Evolutionary conservation across 1,284 basidiomycete species (phyloP).

Genomic region (Ustilago loliicola): DNA sequence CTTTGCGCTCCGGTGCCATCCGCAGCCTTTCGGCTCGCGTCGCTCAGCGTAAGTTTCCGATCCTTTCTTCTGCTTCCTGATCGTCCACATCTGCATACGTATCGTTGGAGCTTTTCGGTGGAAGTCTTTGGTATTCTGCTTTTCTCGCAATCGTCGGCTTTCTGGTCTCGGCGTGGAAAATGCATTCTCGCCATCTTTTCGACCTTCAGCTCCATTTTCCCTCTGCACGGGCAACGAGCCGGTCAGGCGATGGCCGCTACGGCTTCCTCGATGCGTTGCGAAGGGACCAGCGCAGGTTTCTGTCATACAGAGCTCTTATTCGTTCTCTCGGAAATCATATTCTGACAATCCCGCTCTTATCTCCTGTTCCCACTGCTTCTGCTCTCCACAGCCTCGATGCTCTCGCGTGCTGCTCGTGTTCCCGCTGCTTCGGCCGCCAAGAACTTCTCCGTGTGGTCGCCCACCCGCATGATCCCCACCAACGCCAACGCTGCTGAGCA

Average conservation of each 20-base stretch:
- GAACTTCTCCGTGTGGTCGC: constrained; percentile 50
- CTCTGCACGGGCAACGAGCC: neutral
- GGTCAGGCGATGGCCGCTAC: neutral
- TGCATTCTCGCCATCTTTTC: neutral
- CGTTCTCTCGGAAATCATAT: neutral
- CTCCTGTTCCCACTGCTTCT: neutral
- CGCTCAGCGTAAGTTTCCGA: constrained; percentile 45
- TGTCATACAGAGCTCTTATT: too few relatives aligned
- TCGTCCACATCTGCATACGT: neutral
- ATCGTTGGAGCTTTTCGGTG: neutral
- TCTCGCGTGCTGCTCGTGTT: constrained; percentile 42
- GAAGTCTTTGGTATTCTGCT: neutral
- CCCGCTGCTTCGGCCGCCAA: constrained; percentile 36
- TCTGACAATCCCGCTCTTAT: constrained; percentile 7
- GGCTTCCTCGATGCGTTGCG: neutral
- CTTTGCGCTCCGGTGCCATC: constrained; percentile 51
- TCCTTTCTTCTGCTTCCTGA: neutral
- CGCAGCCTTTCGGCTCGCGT: constrained; percentile 51
- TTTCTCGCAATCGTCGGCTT: neutral
- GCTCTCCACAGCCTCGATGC: constrained; percentile 39
- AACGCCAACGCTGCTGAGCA: constrained; percentile 48
- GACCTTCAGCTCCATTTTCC: neutral
- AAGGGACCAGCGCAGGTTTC: neutral
- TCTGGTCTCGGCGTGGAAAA: neutral
- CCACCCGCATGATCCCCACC: constrained; percentile 44